Base-by-base conservation (phyloP, 257 asterid species). In the Jaltomata sinuosa region DNA sequence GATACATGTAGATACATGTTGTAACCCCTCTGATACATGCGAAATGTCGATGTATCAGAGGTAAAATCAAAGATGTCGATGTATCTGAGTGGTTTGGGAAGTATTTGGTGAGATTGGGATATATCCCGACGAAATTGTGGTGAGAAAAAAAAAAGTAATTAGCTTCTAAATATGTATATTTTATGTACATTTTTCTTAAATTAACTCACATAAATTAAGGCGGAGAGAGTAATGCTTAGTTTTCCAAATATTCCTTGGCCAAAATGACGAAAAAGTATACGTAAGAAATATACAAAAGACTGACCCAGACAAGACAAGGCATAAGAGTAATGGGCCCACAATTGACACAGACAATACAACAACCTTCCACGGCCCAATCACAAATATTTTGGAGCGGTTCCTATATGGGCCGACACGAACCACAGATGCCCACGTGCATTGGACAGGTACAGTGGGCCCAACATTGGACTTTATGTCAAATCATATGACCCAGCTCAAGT, bases 381-480 rank as follows among this genome's bases (percentile, higher is more conserved):
- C 29, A n/a, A 71, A 12, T 8, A 8, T 53, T n/a, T 59, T 25
- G 19, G 25, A 25, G 21, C 0, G 36, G 16, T 16, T 25, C 81
- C n/a, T 25, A 47, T 47, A 22, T 80, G 92, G 89, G 90, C 91
- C 92, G 94, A 92, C 96, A 91, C 21, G 1, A 57, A 64, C 82
- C 81, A 84, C 82, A 86, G 88, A 87, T 40, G 68, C 87, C 72
- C 93, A 91, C 90, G 93, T 91, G 93, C 71, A 52, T 42, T 36
- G 59, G 31, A 27, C 86, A 83, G 85, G 71, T 34, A 59, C 21
- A 3, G 57, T 83, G 89, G 96, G 84, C 91, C 93, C 92, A 82
- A 3, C 0, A 3, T 11, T 55, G 72, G 40, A 38, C 84, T 57
- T 80, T 57, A 81, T 81, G 76, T 81, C 92, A 84, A 91, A 83